Conservation (phyloP, 2,329 filamentous ascomycete species). For the Pseudomassariella vexata region DNA sequence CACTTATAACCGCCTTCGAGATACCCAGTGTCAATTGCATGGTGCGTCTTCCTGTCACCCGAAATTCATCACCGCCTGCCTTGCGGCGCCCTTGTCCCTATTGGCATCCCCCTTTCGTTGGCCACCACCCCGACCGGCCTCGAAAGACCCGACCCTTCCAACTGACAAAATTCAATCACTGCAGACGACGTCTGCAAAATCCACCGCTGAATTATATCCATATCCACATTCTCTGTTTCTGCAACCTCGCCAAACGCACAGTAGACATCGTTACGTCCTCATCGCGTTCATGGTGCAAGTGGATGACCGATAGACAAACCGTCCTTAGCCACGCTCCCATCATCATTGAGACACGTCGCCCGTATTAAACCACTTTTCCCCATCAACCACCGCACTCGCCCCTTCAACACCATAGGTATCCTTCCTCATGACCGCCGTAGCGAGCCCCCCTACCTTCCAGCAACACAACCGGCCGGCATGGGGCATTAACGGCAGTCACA, state of each 20-base stretch:
- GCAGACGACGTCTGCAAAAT: conserved; percentile 1
- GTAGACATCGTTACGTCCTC: no score
- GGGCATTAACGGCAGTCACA: conserved; percentile 48
- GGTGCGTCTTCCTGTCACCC: conserved; percentile 11
- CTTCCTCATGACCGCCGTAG: conserved; percentile 61
- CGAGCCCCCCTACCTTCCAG: conserved; percentile 57
- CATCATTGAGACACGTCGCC: no score
- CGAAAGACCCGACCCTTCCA: not conserved
- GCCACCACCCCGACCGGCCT: not conserved
- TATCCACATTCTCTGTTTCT: no score
- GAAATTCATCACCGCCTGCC: not conserved
- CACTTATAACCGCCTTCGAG: conserved; percentile 10
- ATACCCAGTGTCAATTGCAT: conserved; percentile 11
- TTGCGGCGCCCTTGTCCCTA: not conserved
- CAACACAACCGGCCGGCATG: conserved; percentile 61
- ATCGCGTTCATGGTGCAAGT: no score
- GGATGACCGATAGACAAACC: no score
- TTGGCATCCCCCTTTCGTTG: not conserved
- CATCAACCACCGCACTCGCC: no score
- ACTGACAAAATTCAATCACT: not conserved
- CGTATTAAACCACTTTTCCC: conserved; percentile 15
- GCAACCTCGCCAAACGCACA: no score
- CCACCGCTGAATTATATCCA: no score
- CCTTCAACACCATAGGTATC: no score
- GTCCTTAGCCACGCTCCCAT: no score